These are phyloP conservation scores for Rhizopogon salebrosus DNA, from an alignment of 768 basidiomycete genomes.

Conservation along the genomic window DNA sequence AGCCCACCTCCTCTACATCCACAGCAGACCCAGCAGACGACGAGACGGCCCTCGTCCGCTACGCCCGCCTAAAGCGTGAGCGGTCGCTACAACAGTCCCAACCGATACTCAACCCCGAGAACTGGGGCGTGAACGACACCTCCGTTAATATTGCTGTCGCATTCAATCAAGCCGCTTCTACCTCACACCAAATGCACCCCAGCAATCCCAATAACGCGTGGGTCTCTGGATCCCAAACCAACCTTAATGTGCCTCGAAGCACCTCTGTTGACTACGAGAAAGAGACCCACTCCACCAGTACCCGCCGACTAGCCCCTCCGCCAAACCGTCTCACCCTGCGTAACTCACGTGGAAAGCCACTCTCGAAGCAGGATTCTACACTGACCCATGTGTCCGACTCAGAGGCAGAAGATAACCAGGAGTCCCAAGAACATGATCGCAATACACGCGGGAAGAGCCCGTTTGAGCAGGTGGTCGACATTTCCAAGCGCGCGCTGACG, in stretches of 20 bases:
- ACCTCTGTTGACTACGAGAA: conserved; percentile 80
- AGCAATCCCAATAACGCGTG: conserved; percentile 58
- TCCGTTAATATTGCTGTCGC: conserved; percentile 84
- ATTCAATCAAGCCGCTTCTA: conserved; percentile 65
- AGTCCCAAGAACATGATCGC: conserved; percentile 21
- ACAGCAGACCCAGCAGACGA: conserved; percentile 38
- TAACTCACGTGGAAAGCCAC: conserved; percentile 37
- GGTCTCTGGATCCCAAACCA: conserved; percentile 54
- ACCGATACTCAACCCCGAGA: conserved; percentile 47
- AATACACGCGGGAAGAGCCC: conserved; percentile 64
- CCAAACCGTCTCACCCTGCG: conserved; percentile 40
- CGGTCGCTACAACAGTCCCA: conserved; percentile 21
- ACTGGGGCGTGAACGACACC: conserved; percentile 75
- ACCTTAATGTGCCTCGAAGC: conserved; percentile 54
- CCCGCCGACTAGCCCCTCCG: conserved; percentile 58
- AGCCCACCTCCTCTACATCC: conserved; percentile 37
- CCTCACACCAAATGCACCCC: conserved; percentile 34
- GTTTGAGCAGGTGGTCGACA: conserved; percentile 53
- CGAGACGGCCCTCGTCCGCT: conserved; percentile 41
- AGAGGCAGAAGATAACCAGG: conserved; percentile 48
- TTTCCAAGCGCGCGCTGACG: conserved; percentile 46
- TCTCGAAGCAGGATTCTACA: conserved; percentile 49
- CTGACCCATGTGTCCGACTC: conserved; percentile 61
- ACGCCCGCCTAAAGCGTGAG: conserved; percentile 43
- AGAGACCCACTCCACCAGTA: conserved; percentile 47